Conservation (phyloP, 176 grass and related monocot species). For the Elymus sibiricus region DNA sequence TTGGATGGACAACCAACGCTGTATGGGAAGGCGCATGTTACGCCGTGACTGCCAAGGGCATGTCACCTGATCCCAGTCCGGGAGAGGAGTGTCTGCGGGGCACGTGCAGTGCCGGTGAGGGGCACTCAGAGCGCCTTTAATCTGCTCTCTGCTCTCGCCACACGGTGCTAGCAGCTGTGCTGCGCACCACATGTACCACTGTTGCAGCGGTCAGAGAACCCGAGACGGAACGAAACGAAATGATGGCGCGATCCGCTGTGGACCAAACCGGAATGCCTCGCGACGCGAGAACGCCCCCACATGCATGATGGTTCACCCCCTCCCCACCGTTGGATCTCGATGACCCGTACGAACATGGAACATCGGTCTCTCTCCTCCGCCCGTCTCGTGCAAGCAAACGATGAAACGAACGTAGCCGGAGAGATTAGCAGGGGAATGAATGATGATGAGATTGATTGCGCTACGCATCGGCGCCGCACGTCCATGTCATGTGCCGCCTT, state of each 20-base stretch:
- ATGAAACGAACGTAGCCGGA: neutral
- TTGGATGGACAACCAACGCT: too few species aligned
- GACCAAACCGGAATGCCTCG: neutral
- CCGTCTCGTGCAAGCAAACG: neutral
- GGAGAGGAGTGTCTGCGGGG: neutral
- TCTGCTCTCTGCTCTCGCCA: neutral
- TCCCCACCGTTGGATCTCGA: conserved; percentile 9
- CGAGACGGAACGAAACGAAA: too few species aligned
- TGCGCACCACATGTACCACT: too few species aligned
- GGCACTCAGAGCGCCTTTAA: conserved; percentile 22
- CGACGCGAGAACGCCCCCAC: too few species aligned
- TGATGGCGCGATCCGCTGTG: neutral
- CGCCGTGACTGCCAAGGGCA: neutral
- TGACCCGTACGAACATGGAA: neutral
- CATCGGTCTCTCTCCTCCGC: neutral
- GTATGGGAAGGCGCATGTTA: too few species aligned
- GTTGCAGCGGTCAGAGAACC: too few species aligned
- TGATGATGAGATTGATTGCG: neutral
- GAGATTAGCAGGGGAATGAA: neutral
- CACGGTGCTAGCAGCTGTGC: neutral
- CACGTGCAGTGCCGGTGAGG: conserved; percentile 31
- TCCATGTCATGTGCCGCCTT: neutral
- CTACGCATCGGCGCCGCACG: neutral
- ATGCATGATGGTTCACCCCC: neutral
- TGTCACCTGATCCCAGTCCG: too few species aligned